Conservation (phyloP, 2,329 filamentous ascomycete genomes). For the Sporothrix curviconia region DNA sequence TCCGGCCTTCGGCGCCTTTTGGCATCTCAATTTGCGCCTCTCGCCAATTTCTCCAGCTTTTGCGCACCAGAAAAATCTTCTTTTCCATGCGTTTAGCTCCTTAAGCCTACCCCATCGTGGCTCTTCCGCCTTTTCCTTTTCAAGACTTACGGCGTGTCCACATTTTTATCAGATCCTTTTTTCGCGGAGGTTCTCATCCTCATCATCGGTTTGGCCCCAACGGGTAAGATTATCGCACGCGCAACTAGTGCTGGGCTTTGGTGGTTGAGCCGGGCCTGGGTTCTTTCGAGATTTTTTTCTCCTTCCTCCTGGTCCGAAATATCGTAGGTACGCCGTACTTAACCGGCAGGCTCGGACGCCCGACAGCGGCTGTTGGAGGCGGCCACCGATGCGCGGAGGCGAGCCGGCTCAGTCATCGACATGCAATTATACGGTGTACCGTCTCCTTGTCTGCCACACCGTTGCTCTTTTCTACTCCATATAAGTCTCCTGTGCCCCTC, state of each 20-base stretch:
- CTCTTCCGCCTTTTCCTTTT: not conserved
- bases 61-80: not conserved
- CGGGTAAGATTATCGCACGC: conserved; percentile 11
- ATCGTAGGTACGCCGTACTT: conserved; percentile 6
- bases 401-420: too few species aligned
- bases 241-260: not conserved
- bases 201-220: not conserved
- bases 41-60: not conserved
- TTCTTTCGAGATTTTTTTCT: not conserved
- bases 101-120: not conserved
- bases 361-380: not conserved
- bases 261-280: not conserved
- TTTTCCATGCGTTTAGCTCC: not conserved
- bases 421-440: too few species aligned
- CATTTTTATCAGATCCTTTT: conserved; percentile 5
- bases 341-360: not conserved
- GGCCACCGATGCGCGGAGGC: not conserved
- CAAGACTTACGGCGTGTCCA: too few species aligned
- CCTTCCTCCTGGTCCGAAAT: too few species aligned
- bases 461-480: too few species aligned
- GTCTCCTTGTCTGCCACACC: too few species aligned
- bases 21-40: not conserved
- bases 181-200: not conserved
- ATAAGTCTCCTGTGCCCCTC: not conserved
- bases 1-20: conserved; percentile 10